A percentile compares a stretch with the other conserved stretches of the same genome.
Evolutionary conservation across 1,139 yeast species (phyloP).

Genomic region (Geotrichum histeridarum): DNA sequence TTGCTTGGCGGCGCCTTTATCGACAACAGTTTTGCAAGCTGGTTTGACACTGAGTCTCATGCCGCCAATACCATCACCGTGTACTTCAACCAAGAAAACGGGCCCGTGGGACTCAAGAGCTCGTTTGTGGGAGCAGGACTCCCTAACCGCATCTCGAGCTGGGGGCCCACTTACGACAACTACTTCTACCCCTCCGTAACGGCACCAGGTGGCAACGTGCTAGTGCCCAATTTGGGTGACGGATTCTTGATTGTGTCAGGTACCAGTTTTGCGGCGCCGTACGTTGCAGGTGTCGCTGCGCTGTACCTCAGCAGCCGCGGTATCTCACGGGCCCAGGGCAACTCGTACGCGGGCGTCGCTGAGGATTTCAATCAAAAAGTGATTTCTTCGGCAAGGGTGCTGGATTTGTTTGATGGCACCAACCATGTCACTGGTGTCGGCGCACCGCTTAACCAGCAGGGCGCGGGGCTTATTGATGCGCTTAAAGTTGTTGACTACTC

Average conservation of each 20-base stretch:
- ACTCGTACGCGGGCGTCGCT: slow-evolving; percentile 11
- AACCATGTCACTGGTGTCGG: slow-evolving; percentile 1
- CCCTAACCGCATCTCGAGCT: slow-evolving; percentile 19
- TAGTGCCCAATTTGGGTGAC: slow-evolving; percentile 8
- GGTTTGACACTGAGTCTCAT: background rate
- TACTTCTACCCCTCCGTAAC: slow-evolving; percentile 24
- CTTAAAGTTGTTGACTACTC: slow-evolving; percentile 38
- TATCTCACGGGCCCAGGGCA: slow-evolving; percentile 14
- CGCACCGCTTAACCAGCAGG: slow-evolving; percentile 27
- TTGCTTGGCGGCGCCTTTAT: slow-evolving; percentile 8
- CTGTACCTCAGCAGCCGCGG: slow-evolving; percentile 20
- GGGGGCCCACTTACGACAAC: slow-evolving; percentile 28
- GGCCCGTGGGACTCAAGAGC: slow-evolving; percentile 5
- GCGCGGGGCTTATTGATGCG: slow-evolving; percentile 35
- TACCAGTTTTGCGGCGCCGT: slow-evolving; percentile 24
- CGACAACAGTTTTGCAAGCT: background rate
- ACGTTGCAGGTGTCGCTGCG: slow-evolving; percentile 26
- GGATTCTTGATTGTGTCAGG: slow-evolving; percentile 13
- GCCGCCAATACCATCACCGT: slow-evolving; percentile 2
- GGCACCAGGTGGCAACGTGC: slow-evolving; percentile 25
- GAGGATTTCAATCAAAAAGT: slow-evolving; percentile 14
- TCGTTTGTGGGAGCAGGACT: slow-evolving; percentile 8
- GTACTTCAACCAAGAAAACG: slow-evolving; percentile 1
- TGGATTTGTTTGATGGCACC: slow-evolving; percentile 18
- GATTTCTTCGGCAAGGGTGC: slow-evolving; percentile 18